phyloP scores from a whole-genome alignment of 164 flowering plant genomes.

The Pachysandra terminalis region DNA sequence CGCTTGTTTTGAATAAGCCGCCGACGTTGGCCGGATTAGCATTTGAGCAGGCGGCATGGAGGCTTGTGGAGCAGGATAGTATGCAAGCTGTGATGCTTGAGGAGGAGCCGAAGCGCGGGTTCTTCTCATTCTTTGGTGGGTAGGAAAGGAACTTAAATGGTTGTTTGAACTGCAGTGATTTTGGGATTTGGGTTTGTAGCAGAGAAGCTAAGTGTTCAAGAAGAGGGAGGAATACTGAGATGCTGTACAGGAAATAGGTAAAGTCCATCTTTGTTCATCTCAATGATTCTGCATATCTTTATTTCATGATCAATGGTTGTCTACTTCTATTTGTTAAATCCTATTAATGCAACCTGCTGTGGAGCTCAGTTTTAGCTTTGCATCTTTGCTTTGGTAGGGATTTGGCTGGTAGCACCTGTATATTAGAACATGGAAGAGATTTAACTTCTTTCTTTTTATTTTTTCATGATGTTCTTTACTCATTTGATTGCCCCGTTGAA shows the following conservation, averaged over 20 bases:
- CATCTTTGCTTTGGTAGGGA: not conserved
- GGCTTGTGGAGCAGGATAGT: slow-evolving; percentile 57
- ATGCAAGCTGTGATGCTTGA: slow-evolving; percentile 51
- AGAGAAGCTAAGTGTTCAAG: not conserved
- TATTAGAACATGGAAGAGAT: not conserved
- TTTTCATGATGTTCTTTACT: too few species aligned
- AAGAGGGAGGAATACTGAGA: not conserved
- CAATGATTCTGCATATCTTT: not conserved
- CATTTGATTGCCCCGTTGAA: too few species aligned
- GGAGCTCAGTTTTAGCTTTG: not conserved
- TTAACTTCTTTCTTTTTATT: too few species aligned
- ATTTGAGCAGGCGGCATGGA: slow-evolving; percentile 58
- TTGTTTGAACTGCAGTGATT: not conserved
- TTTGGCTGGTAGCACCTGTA: not conserved
- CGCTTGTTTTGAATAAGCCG: slow-evolving; percentile 49
- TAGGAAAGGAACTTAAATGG: slow-evolving; percentile 1
- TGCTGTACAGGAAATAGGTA: not conserved
- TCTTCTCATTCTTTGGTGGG: slow-evolving; percentile 51
- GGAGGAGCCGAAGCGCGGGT: slow-evolving; percentile 53
- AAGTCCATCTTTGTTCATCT: not conserved
- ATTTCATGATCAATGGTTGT: not conserved
- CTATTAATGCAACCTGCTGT: not conserved
- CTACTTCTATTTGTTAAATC: not conserved
- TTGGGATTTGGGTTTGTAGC: not conserved
- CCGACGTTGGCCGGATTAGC: slow-evolving; percentile 56